phyloP scores from a whole-genome alignment of 1,284 basidiomycete genomes.

The Ustilago cynodontis region DNA sequence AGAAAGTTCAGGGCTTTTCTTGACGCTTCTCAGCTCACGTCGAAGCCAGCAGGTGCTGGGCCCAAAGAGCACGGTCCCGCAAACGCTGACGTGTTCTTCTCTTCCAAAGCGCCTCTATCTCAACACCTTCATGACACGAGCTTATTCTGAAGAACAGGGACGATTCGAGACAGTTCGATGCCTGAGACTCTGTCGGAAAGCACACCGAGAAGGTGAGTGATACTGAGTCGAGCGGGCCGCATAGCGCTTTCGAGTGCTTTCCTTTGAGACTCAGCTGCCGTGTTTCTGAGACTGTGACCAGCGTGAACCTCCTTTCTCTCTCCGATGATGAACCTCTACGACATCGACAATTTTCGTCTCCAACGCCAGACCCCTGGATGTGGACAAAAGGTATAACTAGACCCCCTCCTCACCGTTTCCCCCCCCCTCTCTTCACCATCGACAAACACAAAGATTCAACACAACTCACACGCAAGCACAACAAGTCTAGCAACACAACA shows the following conservation, averaged over 20 bases:
- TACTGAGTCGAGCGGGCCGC: constrained; percentile 2
- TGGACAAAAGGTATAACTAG: constrained; percentile 23
- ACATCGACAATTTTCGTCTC: not conserved
- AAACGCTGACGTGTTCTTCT: constrained; percentile 14
- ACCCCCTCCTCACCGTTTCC: not conserved
- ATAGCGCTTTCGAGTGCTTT: not conserved
- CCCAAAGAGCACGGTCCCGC: not conserved
- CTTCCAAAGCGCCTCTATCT: no score
- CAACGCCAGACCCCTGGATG: not conserved
- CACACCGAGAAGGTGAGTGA: not conserved
- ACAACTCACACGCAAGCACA: constrained; percentile 1
- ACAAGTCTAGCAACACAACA: not conserved
- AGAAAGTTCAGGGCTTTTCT: constrained; percentile 23
- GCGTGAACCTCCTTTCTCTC: no score
- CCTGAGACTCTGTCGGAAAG: not conserved
- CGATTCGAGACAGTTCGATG: constrained; percentile 2
- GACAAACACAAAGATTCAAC: not conserved
- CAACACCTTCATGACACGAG: not conserved
- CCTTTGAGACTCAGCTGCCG: not conserved
- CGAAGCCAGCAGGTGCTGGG: not conserved
- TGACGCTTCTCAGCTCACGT: constrained; percentile 3
- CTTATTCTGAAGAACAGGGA: not conserved
- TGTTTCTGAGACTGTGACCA: not conserved
- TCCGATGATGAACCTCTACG: not conserved
- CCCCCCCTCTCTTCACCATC: not conserved